Percentiles rank a stretch among this genome's conserved stretches.
These are phyloP conservation scores for Pilaira anomala DNA, from an alignment of 192 early-diverging fungal species.

Conservation along the genomic window DNA sequence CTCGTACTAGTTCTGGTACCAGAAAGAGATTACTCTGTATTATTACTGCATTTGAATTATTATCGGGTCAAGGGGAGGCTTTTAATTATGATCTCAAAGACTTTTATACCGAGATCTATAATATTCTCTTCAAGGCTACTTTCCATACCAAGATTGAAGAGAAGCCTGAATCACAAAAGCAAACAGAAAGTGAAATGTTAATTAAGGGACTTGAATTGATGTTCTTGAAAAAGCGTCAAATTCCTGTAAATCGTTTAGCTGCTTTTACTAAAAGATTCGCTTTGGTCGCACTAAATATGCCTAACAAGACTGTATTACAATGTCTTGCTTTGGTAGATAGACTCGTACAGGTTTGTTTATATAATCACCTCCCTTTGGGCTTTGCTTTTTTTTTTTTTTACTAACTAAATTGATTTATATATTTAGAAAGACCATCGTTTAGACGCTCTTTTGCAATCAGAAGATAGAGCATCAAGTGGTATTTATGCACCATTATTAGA, in stretches of 20 bases:
- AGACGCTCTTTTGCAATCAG: conserved; percentile 50
- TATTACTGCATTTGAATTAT: conserved; percentile 82
- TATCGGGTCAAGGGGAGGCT: conserved; percentile 89
- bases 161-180: conserved; percentile 39
- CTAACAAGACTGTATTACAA: conserved; percentile 65
- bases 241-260: conserved; percentile 79
- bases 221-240: conserved; percentile 74
- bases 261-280: conserved; percentile 86
- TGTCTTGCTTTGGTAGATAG: conserved; percentile 65
- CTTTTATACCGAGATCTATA: conserved; percentile 86
- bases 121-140: conserved; percentile 66
- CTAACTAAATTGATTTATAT: conserved; percentile 6
- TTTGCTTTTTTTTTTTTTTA: conserved; percentile 7
- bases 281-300: conserved; percentile 69
- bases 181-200: conserved; percentile 76
- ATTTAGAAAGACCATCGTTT: conserved; percentile 48
- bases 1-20: conserved; percentile 46
- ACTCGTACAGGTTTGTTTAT: conserved; percentile 52
- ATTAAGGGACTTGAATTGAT: conserved; percentile 82
- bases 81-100: conserved; percentile 91
- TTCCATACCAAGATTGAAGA: conserved; percentile 64
- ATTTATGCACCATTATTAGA: conserved; percentile 76
- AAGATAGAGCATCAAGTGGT: conserved; percentile 64
- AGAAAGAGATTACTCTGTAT: conserved; percentile 82
- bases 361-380: neutral